Percentiles rank a stretch among this genome's conserved stretches.
Conservation (phyloP, 768 basidiomycete genomes). For the Tricholoma terreum region DNA sequence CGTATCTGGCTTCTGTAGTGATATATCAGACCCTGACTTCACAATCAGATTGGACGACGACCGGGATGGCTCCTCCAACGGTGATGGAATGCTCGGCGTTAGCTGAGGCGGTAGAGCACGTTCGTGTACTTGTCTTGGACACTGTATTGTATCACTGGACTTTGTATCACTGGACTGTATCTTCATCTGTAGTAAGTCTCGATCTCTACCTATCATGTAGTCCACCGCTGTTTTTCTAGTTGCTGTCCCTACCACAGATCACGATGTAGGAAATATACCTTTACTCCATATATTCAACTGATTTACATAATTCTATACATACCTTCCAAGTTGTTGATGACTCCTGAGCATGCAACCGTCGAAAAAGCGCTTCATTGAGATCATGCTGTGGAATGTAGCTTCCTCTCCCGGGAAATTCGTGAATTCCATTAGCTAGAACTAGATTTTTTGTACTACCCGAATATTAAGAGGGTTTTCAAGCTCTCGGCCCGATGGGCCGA, state of each 20-base stretch:
- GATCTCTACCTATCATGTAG: neutral
- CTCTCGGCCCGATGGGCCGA: too few relatives aligned
- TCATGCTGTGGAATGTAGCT: too few relatives aligned
- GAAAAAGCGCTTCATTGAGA: too few relatives aligned
- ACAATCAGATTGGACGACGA: constrained; percentile 62
- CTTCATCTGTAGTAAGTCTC: constrained; percentile 1
- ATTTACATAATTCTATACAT: too few relatives aligned
- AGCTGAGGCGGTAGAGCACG: constrained; percentile 9
- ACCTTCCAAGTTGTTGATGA: too few relatives aligned
- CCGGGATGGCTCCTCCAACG: constrained; percentile 58
- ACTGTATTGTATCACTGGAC: constrained; percentile 1
- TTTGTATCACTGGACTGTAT: neutral
- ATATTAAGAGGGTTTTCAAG: too few relatives aligned
- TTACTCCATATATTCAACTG: too few relatives aligned
- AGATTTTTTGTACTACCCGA: too few relatives aligned
- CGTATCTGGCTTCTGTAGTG: constrained; percentile 23
- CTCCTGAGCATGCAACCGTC: too few relatives aligned
- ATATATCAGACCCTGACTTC: constrained; percentile 9
- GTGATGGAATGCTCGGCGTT: constrained; percentile 48
- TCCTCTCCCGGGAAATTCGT: too few relatives aligned
- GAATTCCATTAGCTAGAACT: too few relatives aligned
- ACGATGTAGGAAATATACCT: too few relatives aligned
- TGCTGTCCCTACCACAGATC: neutral
- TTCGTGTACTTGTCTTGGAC: neutral
- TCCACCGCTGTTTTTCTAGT: neutral